These are phyloP conservation scores for Prunus persica DNA, from an alignment of 306 rosid genomes.

Conservation along the genomic window DNA sequence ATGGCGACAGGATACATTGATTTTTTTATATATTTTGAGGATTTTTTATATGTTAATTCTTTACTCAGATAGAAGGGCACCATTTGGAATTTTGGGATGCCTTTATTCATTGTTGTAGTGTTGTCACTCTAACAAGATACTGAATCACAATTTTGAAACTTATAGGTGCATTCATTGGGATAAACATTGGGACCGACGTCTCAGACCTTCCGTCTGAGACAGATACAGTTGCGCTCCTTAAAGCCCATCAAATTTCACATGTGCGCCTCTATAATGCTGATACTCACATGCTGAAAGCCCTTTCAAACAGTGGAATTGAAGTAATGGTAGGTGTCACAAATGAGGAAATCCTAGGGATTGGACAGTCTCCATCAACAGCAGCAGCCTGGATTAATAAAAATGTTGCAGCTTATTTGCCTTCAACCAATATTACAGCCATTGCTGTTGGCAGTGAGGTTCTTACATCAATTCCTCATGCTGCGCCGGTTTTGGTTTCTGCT, in stretches of 20 bases:
- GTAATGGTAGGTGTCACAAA: slow-evolving; percentile 75
- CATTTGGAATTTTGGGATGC: not conserved
- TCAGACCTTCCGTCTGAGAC: slow-evolving; percentile 69
- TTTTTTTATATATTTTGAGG: not conserved
- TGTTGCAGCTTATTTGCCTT: slow-evolving; percentile 73
- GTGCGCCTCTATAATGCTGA: slow-evolving; percentile 79
- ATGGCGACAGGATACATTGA: not conserved
- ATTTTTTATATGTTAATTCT: not conserved
- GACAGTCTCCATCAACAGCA: slow-evolving; percentile 69
- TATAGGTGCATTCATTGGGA: slow-evolving; percentile 88
- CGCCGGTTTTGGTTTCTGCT: slow-evolving; percentile 75
- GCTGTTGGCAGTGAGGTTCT: slow-evolving; percentile 93
- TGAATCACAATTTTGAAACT: slow-evolving; percentile 25
- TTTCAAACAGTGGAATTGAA: slow-evolving; percentile 66
- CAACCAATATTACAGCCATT: slow-evolving; percentile 79
- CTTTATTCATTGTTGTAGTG: not conserved
- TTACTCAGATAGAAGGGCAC: not conserved
- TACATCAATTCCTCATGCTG: slow-evolving; percentile 61
- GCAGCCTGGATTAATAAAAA: slow-evolving; percentile 86
- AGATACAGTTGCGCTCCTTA: slow-evolving; percentile 59
- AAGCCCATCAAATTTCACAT: slow-evolving; percentile 66
- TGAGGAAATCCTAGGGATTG: slow-evolving; percentile 69
- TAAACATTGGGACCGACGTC: slow-evolving; percentile 75
- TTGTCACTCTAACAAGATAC: slow-evolving; percentile 12
- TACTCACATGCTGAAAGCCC: slow-evolving; percentile 68